Base-by-base conservation (phyloP, 2,329 filamentous ascomycete species). In the Bipolaris zeicola region DNA sequence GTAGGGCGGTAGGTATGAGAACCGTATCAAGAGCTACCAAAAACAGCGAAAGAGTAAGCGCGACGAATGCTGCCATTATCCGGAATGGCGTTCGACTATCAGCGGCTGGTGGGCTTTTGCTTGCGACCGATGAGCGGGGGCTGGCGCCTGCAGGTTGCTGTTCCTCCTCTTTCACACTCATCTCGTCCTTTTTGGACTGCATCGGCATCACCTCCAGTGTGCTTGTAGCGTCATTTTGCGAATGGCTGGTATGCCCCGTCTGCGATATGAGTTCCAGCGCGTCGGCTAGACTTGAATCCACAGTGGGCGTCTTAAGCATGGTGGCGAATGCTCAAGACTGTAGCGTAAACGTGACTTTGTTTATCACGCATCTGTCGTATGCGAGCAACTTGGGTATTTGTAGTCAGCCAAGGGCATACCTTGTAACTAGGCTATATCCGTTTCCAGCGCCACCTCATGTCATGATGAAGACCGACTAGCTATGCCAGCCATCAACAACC, bases 1-100 rank as follows among this genome's bases (percentile, higher is more conserved):
- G 87, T 6, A 90, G 79, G 6, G 87, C 86, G 0, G 87, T 89
- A 6, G 88, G 84, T 60, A 88, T 79, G 63, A 87, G 84, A 11
- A 87, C 88, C 38, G 84, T 67, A 54, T 80, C 78, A 5, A 80
- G 72, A 10, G 78, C 77, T 3, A 76, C 76, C n/a, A 79, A 66
- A 54, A 79, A 79, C 33, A 78, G 72, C 37, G 69, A 70, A 16
- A 77, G 65, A 14, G 68, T 67, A 3, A 76, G 66, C 6, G 72
- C 70, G 6, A 58, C 47, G 46, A 73, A 75, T 22, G 65, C 72
- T 2, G 73, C 58, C 1, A 73, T 55, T 6, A 60, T 46, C 31
- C 44, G 22, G 31, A 41, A 10, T 31, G 51, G 24, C 28, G 34
- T 37, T 13, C 36, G 42, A 16, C 14, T 38, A 20, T 20, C 42